phyloP scores from a whole-genome alignment of 495 filamentous ascomycete genomes.

The Tricharina praecox region DNA sequence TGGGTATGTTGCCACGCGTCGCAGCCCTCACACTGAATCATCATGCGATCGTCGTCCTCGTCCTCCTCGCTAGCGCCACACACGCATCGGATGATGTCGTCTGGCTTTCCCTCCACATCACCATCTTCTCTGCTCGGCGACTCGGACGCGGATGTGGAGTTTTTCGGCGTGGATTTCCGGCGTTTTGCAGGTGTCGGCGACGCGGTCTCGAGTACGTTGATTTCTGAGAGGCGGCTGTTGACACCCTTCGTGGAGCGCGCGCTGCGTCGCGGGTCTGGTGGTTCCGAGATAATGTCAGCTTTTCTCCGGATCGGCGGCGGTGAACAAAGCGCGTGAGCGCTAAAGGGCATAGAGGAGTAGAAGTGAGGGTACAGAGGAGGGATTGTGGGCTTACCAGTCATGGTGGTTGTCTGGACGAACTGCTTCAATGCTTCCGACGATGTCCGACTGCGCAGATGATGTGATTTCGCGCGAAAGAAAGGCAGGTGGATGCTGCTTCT shows the following conservation, averaged over 20 bases:
- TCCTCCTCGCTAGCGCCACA: slow-evolving; percentile 79
- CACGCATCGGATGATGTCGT: slow-evolving; percentile 75
- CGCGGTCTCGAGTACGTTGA: slow-evolving; percentile 40
- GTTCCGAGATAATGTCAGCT: too few relatives aligned
- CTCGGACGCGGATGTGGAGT: slow-evolving; percentile 30
- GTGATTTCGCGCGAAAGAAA: too few relatives aligned
- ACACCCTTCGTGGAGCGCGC: slow-evolving; percentile 91
- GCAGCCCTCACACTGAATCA: slow-evolving; percentile 82
- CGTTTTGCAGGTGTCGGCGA: slow-evolving; percentile 41
- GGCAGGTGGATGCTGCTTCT: too few relatives aligned
- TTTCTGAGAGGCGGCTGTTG: slow-evolving; percentile 65
- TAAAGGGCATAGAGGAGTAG: too few relatives aligned
- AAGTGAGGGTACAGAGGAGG: too few relatives aligned
- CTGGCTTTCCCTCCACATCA: slow-evolving; percentile 30
- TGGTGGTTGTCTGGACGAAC: too few relatives aligned
- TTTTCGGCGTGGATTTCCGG: slow-evolving; percentile 41
- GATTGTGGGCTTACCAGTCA: too few relatives aligned
- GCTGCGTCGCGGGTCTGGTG: slow-evolving; percentile 77
- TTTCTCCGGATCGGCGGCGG: too few relatives aligned
- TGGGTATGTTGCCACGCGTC: slow-evolving; percentile 91
- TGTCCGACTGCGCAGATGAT: too few relatives aligned
- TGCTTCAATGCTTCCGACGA: too few relatives aligned
- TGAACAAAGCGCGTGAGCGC: too few relatives aligned
- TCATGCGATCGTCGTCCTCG: slow-evolving; percentile 60
- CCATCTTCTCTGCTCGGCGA: slow-evolving; percentile 29